phyloP scores from a whole-genome alignment of 768 basidiomycete species.

The Tubosaeta sp. region DNA sequence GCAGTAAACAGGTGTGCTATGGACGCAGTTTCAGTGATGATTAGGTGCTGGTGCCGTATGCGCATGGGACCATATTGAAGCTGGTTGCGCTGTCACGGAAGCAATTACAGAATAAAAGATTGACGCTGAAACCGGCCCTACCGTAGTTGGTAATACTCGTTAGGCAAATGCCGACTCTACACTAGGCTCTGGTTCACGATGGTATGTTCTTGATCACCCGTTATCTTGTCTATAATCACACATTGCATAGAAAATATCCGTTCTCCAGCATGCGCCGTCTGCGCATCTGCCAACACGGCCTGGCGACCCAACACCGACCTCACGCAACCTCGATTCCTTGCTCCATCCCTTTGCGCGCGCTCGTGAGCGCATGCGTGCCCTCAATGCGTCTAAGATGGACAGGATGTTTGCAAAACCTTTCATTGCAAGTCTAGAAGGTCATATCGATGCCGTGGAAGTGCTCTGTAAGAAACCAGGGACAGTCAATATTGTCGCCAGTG shows the following conservation, averaged over 20 bases:
- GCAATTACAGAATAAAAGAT: not conserved
- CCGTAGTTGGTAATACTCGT: not conserved
- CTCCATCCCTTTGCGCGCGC: slow-evolving; percentile 93
- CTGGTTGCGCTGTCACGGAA: not conserved
- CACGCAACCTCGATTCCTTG: slow-evolving; percentile 90
- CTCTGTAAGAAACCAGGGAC: slow-evolving; percentile 69
- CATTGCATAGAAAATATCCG: slow-evolving; percentile 68
- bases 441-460: slow-evolving; percentile 90
- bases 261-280: slow-evolving; percentile 79
- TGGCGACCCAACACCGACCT: slow-evolving; percentile 83
- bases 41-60: not conserved
- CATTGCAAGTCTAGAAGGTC: slow-evolving; percentile 84
- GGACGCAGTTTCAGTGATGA: not conserved
- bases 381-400: slow-evolving; percentile 96
- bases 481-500: slow-evolving; percentile 79
- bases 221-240: slow-evolving; percentile 2
- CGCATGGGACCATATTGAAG: not conserved
- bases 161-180: not conserved
- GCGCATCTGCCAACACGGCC: slow-evolving; percentile 67
- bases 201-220: slow-evolving; percentile 6
- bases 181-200: slow-evolving; percentile 7
- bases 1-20: not conserved
- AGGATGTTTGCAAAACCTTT: slow-evolving; percentile 98
- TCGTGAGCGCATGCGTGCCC: slow-evolving; percentile 87
- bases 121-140: slow-evolving; percentile 2